Evolutionary conservation across 805 yeast genomes (phyloP).

Genomic region (Suhomyces vadensis): DNA sequence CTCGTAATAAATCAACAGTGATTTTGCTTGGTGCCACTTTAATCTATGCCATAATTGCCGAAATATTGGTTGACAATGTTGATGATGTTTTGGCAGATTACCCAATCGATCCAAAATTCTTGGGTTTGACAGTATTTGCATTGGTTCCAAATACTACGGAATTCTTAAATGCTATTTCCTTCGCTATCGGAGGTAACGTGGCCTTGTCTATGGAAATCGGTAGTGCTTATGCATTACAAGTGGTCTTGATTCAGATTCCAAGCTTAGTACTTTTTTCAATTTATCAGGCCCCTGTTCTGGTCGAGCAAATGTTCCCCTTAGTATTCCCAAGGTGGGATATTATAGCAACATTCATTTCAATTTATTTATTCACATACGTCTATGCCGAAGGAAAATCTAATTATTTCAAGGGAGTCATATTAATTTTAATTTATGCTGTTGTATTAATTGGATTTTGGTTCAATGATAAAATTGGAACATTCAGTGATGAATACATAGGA

Average conservation of each 20-base stretch:
- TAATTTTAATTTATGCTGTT: conserved; percentile 75
- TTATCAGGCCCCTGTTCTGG: conserved; percentile 39
- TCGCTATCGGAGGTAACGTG: conserved; percentile 94
- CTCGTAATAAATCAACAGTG: conserved; percentile 76
- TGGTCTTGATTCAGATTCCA: conserved; percentile 90
- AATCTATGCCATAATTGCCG: conserved; percentile 90
- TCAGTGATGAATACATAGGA: conserved; percentile 25
- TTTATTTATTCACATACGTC: conserved; percentile 85
- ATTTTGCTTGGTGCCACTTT: conserved; percentile 83
- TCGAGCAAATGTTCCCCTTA: conserved; percentile 64
- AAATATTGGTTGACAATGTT: conserved; percentile 87
- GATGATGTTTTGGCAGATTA: conserved; percentile 77
- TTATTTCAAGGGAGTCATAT: conserved; percentile 91
- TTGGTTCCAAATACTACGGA: conserved; percentile 97
- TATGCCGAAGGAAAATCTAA: conserved; percentile 97
- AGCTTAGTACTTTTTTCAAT: conserved; percentile 79
- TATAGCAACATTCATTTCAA: conserved; percentile 79
- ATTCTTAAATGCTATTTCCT: conserved; percentile 93
- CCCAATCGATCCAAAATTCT: conserved; percentile 86
- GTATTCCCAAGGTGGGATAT: conserved; percentile 97
- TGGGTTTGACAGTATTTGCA: conserved; percentile 94
- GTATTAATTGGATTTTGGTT: conserved; percentile 81
- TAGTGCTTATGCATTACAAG: conserved; percentile 95
- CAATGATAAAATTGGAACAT: conserved; percentile 39
- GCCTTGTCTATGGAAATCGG: conserved; percentile 98